Evolutionary conservation across 2,329 filamentous ascomycete genomes (phyloP), one percentile per base, ranked within the genome.

Genomic region (Grosmannia penicillata): DNA sequence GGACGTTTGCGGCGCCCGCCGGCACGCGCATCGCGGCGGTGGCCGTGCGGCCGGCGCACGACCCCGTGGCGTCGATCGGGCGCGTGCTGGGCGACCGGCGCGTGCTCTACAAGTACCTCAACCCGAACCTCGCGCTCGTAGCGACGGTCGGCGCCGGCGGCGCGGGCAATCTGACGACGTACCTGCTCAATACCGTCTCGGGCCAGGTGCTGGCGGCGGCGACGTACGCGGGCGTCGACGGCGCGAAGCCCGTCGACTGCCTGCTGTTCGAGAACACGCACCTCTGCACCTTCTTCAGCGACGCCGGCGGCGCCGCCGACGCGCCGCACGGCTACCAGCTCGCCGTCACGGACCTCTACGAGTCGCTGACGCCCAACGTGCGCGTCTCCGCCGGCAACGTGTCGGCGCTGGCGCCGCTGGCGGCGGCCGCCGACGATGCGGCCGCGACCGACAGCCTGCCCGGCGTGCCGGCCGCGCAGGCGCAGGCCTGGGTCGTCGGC

Each of bases 61-160:
- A 98, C 49, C 85, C 85, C 0, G 78, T 96, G 34, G 89, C 91
- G 4, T 96, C 91, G 1, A 94, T 98, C 49, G 91, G 91, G 9
- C 85, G 84, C 42, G 91, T 96, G 2, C 72, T 98, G 18, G 87
- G 86, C 21, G 82, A 98, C 52, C 75, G 91, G 31, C 78, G 78
- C n/a, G 91, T 98, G 34, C 72, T 89, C 45, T 98, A 98, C 73
- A 98, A 98, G 61, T 96, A 96, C 55, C 63, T 98, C 29, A 94
- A 93, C 60, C 76, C 83, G 1, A 95, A 93, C 58, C 71, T 84
- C 7, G 66, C 86, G 3, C 69, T 96, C 1, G 66, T 94, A 33
- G 82, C 82, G 2, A 68, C 82, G 1, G 61, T 77, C 78, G 18
- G 61, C 63, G 10, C 52, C 66, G 3, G 68, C 64, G 18, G 61